A percentile compares a stretch with the other conserved stretches of the same genome.
Conservation (phyloP, 2,329 filamentous ascomycete genomes). For the Alternaria rosae region DNA sequence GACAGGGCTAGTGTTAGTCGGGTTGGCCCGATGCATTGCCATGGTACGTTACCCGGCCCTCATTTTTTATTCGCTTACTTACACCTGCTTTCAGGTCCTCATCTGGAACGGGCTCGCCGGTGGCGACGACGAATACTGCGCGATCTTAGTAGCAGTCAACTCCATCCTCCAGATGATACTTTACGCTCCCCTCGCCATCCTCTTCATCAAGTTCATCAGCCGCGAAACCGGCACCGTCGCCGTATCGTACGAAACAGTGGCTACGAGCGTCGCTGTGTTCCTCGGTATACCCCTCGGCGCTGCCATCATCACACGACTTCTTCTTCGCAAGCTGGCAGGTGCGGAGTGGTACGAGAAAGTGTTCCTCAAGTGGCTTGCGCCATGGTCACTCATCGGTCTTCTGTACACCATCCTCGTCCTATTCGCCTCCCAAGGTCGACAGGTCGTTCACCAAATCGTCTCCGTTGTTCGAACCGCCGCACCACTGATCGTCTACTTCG, state of each 20-base stretch:
- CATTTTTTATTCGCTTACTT: too few relatives aligned
- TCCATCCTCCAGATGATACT: slow-evolving; percentile 51
- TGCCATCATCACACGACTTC: slow-evolving; percentile 73
- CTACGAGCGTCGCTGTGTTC: slow-evolving; percentile 79
- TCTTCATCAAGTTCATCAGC: slow-evolving; percentile 69
- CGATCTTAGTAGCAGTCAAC: slow-evolving; percentile 57
- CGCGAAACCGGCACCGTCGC: slow-evolving; percentile 46
- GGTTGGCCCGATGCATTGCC: slow-evolving; percentile 79
- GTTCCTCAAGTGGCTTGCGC: slow-evolving; percentile 71
- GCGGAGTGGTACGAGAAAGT: slow-evolving; percentile 67
- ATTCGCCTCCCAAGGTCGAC: slow-evolving; percentile 76
- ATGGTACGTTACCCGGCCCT: slow-evolving; percentile 63
- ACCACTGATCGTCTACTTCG: slow-evolving; percentile 79
- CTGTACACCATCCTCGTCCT: slow-evolving; percentile 83
- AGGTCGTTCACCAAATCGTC: slow-evolving; percentile 80
- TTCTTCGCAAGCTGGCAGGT: slow-evolving; percentile 62
- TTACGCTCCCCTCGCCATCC: slow-evolving; percentile 48
- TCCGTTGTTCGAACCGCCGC: slow-evolving; percentile 79
- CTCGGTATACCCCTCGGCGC: slow-evolving; percentile 77
- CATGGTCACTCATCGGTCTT: slow-evolving; percentile 78
- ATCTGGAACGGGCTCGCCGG: slow-evolving; percentile 78
- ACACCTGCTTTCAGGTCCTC: slow-evolving; percentile 54
- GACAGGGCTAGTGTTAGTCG: slow-evolving; percentile 75
- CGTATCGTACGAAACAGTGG: slow-evolving; percentile 68
- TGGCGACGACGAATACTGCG: slow-evolving; percentile 79